Percentiles rank a stretch among this genome's conserved stretches.
These are phyloP conservation scores for Phaeotremella skinneri DNA, from an alignment of 768 basidiomycete genomes.

Conservation along the genomic window DNA sequence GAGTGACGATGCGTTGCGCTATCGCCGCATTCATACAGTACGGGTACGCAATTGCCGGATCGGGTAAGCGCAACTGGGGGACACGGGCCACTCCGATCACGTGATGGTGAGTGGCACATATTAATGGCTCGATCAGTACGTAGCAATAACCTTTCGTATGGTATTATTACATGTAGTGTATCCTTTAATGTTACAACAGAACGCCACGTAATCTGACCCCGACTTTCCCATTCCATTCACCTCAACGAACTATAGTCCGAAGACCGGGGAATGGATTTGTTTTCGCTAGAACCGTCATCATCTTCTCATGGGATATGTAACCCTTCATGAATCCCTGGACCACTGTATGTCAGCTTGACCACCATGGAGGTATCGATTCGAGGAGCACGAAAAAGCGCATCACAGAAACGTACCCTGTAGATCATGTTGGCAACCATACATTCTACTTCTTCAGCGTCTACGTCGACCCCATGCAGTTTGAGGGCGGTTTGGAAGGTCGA, in stretches of 20 bases:
- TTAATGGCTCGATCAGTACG: too few species aligned
- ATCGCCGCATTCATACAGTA: too few species aligned
- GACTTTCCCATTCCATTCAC: not conserved
- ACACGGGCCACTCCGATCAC: too few species aligned
- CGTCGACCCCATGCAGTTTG: constrained; percentile 64
- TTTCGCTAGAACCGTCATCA: constrained; percentile 84
- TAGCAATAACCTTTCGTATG: too few species aligned
- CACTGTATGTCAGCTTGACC: not conserved
- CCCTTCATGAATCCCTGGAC: constrained; percentile 75
- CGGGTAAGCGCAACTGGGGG: too few species aligned
- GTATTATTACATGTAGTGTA: too few species aligned
- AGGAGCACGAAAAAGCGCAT: not conserved
- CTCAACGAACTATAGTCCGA: constrained; percentile 16
- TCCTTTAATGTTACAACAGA: too few species aligned
- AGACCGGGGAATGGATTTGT: constrained; percentile 76
- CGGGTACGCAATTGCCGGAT: too few species aligned
- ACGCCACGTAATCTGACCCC: too few species aligned
- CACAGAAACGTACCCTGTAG: constrained; percentile 59
- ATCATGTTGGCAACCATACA: constrained; percentile 95
- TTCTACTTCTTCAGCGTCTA: constrained; percentile 78
- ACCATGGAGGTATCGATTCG: not conserved
- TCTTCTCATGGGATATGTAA: constrained; percentile 93
- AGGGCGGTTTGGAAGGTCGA: constrained; percentile 76
- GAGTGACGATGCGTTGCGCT: not conserved
- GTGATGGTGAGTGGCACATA: too few species aligned